Base-by-base conservation (phyloP, 169 alveolate genomes). In the Cardiosporidium cionae region DNA sequence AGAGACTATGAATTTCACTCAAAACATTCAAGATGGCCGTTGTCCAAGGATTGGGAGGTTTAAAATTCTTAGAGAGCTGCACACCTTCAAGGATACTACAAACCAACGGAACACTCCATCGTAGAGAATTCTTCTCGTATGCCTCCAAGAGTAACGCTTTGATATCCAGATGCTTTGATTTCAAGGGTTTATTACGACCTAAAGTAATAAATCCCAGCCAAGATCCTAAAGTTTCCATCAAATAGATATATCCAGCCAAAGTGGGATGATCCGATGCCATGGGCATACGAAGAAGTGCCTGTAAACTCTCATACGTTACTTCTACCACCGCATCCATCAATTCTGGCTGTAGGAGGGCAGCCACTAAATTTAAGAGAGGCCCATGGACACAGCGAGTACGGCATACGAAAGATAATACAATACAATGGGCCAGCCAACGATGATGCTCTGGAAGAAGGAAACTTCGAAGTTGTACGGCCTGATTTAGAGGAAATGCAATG, bases 31-130 rank as follows among this genome's bases (percentile, higher is more conserved):
- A 78, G 65, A 90, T 70, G 28, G 94, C 93, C 35, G 88, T 78
- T 22, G 97, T 91, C 97, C 97, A 93, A 16, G 97, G 97, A 74
- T 93, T 93, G n/a, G 97, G 97, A 6, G 96, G 94, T 44, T 78
- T 83, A 81, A 89, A 93, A 29, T 81, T 85, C 85, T 89, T 87
- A 3, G 93, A 85, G 65, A 70, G 34, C 54, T 84, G 75, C 0
- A 89, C 79, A 31, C 85, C 76, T 65, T 90, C 96, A 74, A 93
- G 36, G 28, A 89, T 79, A 65, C 84, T 89, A 64, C 95, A 89
- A 36, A 87, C 90, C 74, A 93, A 84, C 7, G 97, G 97, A 23
- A 89, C 88, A 52, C 94, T 92, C n/a, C 7, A 86, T 83, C 72
- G 92, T 78, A 63, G 84, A 87, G 5, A 86, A 84, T 32, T 32